Percentiles rank a stretch among this genome's conserved stretches.
Conservation (phyloP, 2,329 filamentous ascomycete genomes). For the Cordyceps militaris region DNA sequence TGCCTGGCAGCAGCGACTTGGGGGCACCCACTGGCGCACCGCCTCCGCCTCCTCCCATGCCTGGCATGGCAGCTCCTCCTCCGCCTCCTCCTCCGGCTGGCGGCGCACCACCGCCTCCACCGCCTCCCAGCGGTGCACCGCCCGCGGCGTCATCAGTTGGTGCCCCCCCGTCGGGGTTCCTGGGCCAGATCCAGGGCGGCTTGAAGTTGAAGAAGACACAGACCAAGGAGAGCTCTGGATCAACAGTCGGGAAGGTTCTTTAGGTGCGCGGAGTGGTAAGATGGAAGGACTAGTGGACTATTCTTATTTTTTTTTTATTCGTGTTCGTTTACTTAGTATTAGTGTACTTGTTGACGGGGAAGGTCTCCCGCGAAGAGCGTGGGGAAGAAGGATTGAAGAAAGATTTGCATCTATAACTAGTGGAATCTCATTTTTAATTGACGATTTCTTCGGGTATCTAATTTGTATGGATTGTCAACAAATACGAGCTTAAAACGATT, state of each 20-base stretch:
- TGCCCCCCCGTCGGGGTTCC: conserved; percentile 53
- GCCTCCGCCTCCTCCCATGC: conserved; percentile 25
- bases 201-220: conserved; percentile 75
- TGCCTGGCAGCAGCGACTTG: conserved; percentile 19
- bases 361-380: not conserved
- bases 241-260: conserved; percentile 67
- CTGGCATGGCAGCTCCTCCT: conserved; percentile 30
- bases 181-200: conserved; percentile 79
- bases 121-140: conserved; percentile 34
- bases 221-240: conserved; percentile 77
- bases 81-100: conserved; percentile 29
- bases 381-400: not conserved
- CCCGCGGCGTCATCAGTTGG: conserved; percentile 38
- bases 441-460: not conserved
- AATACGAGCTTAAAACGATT: no score
- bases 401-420: not conserved
- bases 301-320: not conserved
- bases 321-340: conserved; percentile 2
- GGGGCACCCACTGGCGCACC: conserved; percentile 21
- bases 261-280: conserved; percentile 21
- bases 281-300: not conserved
- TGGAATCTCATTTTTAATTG: not conserved
- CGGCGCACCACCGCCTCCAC: conserved; percentile 32
- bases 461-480: no score
- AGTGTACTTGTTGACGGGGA: conserved; percentile 1